Percentiles rank a stretch among this genome's conserved stretches.
These are phyloP conservation scores for Flaveria sonorensis DNA, from an alignment of 129 eudicot genomes.

Conservation along the genomic window DNA sequence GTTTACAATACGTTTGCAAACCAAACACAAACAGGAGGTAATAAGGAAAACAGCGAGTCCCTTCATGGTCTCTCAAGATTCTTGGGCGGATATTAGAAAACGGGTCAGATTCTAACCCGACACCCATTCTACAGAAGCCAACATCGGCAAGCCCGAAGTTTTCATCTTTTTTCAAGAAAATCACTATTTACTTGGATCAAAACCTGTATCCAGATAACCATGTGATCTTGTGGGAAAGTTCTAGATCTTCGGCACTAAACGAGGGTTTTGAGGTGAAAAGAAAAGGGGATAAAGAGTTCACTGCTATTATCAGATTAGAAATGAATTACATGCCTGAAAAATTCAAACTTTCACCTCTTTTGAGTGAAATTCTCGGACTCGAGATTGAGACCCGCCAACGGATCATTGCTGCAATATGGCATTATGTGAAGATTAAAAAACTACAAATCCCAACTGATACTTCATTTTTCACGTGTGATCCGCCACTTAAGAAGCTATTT, in stretches of 20 bases:
- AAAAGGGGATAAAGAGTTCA: constrained; percentile 87
- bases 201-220: constrained; percentile 81
- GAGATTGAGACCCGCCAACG: constrained; percentile 83
- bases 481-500: constrained; percentile 71
- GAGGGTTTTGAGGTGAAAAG: constrained; percentile 94
- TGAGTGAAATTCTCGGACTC: constrained; percentile 74
- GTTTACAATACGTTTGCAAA: constrained; percentile 73
- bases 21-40: constrained; percentile 43
- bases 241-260: constrained; percentile 66
- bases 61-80: constrained; percentile 88
- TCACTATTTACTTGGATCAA: constrained; percentile 83
- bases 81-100: constrained; percentile 73
- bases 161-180: constrained; percentile 84
- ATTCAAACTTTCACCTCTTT: constrained; percentile 64
- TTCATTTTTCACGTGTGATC: constrained; percentile 76
- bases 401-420: constrained; percentile 83
- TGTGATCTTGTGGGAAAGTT: constrained; percentile 85
- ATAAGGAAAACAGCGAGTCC: constrained; percentile 51
- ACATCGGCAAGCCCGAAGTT: constrained; percentile 55
- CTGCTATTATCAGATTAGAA: constrained; percentile 78
- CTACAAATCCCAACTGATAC: constrained; percentile 72
- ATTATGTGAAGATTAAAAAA: constrained; percentile 69
- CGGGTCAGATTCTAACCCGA: constrained; percentile 44
- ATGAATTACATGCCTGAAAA: constrained; percentile 84
- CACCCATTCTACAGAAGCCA: constrained; percentile 29